A percentile compares a stretch with the other conserved stretches of the same genome.
These are phyloP conservation scores for Ogataea salicorniae DNA, from an alignment of 805 yeast genomes.

Conservation along the genomic window DNA sequence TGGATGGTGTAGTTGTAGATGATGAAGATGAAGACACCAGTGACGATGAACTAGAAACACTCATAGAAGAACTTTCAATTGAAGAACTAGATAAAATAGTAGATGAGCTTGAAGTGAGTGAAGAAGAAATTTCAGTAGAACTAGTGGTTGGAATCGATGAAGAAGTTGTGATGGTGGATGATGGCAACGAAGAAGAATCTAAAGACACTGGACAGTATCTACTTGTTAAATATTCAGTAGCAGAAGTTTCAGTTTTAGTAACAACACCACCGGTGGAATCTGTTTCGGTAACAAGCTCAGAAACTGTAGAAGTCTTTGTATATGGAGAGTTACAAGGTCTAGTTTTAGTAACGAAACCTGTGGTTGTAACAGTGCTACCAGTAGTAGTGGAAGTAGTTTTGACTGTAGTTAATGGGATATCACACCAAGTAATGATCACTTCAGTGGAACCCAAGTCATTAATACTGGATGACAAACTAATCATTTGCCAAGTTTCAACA, in stretches of 20 bases:
- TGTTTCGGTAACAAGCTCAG: constrained; percentile 2
- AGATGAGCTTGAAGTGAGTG: background rate
- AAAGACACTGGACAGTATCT: constrained; percentile 1
- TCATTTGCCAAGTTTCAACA: constrained; percentile 15
- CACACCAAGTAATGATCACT: constrained; percentile 22
- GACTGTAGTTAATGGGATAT: constrained; percentile 12
- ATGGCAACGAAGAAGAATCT: constrained; percentile 1
- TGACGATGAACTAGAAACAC: background rate
- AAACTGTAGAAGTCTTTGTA: constrained; percentile 8
- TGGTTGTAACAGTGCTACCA: background rate
- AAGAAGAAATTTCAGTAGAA: background rate
- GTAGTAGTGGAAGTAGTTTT: constrained; percentile 9
- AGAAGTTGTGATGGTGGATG: background rate
- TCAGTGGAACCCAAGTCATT: constrained; percentile 15
- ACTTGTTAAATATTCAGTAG: background rate
- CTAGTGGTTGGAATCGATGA: background rate
- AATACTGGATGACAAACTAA: constrained; percentile 13
- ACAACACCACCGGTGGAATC: constrained; percentile 3
- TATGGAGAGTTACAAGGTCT: constrained; percentile 17
- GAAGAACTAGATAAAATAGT: background rate
- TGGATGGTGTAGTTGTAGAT: background rate
- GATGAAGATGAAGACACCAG: background rate
- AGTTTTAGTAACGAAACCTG: constrained; percentile 1
- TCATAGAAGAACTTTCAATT: background rate
- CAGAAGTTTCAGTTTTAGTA: constrained; percentile 2